phyloP scores from a whole-genome alignment of 345 rosid genomes.

The Bruguiera sexangula region DNA sequence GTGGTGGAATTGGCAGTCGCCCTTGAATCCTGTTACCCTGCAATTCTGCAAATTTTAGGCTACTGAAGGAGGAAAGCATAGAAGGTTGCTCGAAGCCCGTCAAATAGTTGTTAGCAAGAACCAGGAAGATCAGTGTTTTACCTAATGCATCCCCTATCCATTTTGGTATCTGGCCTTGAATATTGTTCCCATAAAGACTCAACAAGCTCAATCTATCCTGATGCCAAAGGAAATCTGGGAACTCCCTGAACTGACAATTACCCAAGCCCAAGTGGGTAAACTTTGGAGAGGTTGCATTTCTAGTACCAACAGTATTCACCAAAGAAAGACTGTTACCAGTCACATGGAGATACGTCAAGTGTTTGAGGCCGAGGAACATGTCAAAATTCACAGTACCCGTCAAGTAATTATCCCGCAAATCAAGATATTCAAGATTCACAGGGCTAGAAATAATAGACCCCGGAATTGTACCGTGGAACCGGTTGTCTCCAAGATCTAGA shows the following conservation, averaged over 20 bases:
- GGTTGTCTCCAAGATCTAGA: too few species aligned
- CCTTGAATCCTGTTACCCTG: slow-evolving; percentile 23
- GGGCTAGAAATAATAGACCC: too few species aligned
- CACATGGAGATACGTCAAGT: background rate
- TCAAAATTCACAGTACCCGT: slow-evolving; percentile 12
- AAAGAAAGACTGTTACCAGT: slow-evolving; percentile 11
- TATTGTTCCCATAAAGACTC: slow-evolving; percentile 15
- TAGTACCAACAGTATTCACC: background rate
- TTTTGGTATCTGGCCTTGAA: slow-evolving; percentile 20
- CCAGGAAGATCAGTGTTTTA: background rate
- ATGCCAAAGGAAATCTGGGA: slow-evolving; percentile 15
- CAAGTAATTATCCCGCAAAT: slow-evolving; percentile 4
- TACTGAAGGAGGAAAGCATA: fast-evolving
- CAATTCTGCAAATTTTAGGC: background rate
- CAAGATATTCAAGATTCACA: too few species aligned
- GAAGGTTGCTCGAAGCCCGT: slow-evolving; percentile 9
- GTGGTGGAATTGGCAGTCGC: slow-evolving; percentile 11
- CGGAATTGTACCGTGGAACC: too few species aligned
- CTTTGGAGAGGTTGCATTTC: background rate
- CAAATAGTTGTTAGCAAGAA: slow-evolving; percentile 19
- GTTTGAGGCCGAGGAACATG: background rate
- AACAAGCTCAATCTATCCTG: background rate
- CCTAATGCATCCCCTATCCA: slow-evolving; percentile 13
- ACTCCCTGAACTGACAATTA: slow-evolving; percentile 14
- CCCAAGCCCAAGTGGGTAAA: background rate